A percentile compares a stretch with the other conserved stretches of the same genome.
These are phyloP conservation scores for Hanseniaspora lachancei DNA, from an alignment of 805 yeast species.

Conservation along the genomic window DNA sequence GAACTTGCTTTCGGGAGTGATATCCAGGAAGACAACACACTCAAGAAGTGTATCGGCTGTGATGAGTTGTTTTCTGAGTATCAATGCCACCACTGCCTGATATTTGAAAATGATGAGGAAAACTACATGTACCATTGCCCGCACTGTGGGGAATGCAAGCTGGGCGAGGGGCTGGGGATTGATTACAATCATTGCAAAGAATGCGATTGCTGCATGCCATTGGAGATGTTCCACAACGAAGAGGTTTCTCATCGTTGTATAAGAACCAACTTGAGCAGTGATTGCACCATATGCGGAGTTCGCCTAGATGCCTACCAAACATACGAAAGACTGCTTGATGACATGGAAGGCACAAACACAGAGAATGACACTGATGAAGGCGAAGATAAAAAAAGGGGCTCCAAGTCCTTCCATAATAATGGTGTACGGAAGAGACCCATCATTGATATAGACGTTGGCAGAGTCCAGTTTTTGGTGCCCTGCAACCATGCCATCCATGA, in stretches of 20 bases:
- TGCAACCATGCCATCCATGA: constrained; percentile 95
- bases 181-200: constrained; percentile 86
- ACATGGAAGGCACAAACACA: neutral
- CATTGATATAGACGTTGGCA: constrained; percentile 11
- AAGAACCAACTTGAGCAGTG: constrained; percentile 7
- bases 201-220: constrained; percentile 78
- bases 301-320: neutral
- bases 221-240: constrained; percentile 52
- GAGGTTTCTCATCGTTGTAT: constrained; percentile 6
- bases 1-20: neutral
- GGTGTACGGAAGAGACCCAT: constrained; percentile 79
- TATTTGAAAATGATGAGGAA: constrained; percentile 68
- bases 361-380: neutral
- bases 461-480: constrained; percentile 18
- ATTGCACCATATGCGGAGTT: constrained; percentile 6
- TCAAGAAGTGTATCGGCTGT: neutral
- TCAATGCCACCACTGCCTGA: constrained; percentile 62
- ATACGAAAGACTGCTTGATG: neutral
- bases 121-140: constrained; percentile 86
- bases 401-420: constrained; percentile 52
- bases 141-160: constrained; percentile 82
- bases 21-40: neutral
- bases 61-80: constrained; percentile 51
- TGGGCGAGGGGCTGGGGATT: constrained; percentile 76
- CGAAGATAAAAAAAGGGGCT: neutral